Evolutionary conservation across 2,329 filamentous ascomycete genomes (phyloP).

Genomic region (Neoarthrinium moseri): DNA sequence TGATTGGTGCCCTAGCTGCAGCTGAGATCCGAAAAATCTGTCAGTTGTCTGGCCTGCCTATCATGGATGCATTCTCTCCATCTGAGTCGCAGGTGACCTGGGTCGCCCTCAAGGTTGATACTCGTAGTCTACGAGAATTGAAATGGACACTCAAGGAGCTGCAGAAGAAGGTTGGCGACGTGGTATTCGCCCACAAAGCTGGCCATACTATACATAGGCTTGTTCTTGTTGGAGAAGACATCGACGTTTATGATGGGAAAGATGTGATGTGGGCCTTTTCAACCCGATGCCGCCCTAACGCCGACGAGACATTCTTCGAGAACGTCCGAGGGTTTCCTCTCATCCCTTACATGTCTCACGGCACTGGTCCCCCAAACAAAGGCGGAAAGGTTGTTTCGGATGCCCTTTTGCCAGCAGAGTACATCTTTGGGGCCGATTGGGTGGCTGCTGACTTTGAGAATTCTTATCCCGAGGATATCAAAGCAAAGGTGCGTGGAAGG

Average conservation of each 20-base stretch:
- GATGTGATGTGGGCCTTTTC: conserved; percentile 49
- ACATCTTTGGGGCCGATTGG: conserved; percentile 33
- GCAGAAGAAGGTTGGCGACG: conserved; percentile 36
- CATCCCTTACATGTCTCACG: conserved; percentile 47
- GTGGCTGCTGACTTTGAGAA: conserved; percentile 29
- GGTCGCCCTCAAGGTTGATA: conserved; percentile 55
- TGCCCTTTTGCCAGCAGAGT: conserved; percentile 40
- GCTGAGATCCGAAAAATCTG: conserved; percentile 38
- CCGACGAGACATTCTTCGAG: conserved; percentile 44
- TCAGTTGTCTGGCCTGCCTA: conserved; percentile 36
- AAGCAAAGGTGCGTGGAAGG: conserved; percentile 30
- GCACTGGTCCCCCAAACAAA: conserved; percentile 23
- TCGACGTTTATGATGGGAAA: conserved; percentile 43
- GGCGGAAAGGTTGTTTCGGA: conserved; percentile 48
- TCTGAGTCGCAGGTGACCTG: conserved; percentile 48
- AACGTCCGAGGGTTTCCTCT: conserved; percentile 41
- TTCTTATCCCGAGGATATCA: conserved; percentile 36
- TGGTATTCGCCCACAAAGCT: conserved; percentile 41
- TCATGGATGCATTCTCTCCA: conserved; percentile 41
- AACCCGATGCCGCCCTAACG: conserved; percentile 43
- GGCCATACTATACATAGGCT: conserved; percentile 42
- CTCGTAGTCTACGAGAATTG: conserved; percentile 52
- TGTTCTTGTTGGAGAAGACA: conserved; percentile 46
- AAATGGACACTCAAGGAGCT: conserved; percentile 44
- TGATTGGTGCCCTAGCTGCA: conserved; percentile 32